Evolutionary conservation across 2,329 filamentous ascomycete species (phyloP).

Genomic region (Furcasterigmium sp.): DNA sequence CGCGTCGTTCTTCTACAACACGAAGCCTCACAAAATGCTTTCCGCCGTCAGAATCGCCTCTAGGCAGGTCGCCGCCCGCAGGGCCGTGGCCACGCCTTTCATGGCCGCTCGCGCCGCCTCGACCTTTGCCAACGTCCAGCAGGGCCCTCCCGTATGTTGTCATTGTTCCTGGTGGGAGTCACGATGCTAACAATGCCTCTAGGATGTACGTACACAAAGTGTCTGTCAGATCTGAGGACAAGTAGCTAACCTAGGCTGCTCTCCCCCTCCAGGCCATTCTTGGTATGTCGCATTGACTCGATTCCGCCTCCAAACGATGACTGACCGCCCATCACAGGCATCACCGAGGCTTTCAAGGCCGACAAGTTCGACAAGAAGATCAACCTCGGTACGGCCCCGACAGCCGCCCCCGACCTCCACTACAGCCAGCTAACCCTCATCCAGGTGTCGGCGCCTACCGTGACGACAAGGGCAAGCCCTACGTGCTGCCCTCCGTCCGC

Average conservation of each 20-base stretch:
- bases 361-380: slow-evolving; percentile 93
- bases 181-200: slow-evolving; percentile 19
- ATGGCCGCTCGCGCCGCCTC: slow-evolving; percentile 50
- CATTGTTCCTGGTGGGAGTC: too few relatives aligned
- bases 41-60: slow-evolving; percentile 12
- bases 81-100: slow-evolving; percentile 10
- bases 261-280: slow-evolving; percentile 62
- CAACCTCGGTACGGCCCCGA: slow-evolving; percentile 72
- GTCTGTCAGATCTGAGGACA: neutral
- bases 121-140: slow-evolving; percentile 84
- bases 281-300: slow-evolving; percentile 42
- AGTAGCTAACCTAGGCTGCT: slow-evolving; percentile 3
- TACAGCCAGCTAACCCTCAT: slow-evolving; percentile 4
- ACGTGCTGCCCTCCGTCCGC: slow-evolving; percentile 90
- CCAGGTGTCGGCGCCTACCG: slow-evolving; percentile 94
- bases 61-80: slow-evolving; percentile 13
- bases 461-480: slow-evolving; percentile 96
- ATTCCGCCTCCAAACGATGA: slow-evolving; percentile 5
- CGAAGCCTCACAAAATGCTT: slow-evolving; percentile 8
- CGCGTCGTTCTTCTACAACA: neutral
- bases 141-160: slow-evolving; percentile 81
- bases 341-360: slow-evolving; percentile 99
- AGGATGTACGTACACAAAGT: slow-evolving; percentile 31
- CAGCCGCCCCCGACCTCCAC: slow-evolving; percentile 3
- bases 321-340: slow-evolving; percentile 46